Percentiles rank a stretch among this genome's conserved stretches.
Conservation (phyloP, 1,284 basidiomycete genomes). For the Mycosarcoma mackinlayi region DNA sequence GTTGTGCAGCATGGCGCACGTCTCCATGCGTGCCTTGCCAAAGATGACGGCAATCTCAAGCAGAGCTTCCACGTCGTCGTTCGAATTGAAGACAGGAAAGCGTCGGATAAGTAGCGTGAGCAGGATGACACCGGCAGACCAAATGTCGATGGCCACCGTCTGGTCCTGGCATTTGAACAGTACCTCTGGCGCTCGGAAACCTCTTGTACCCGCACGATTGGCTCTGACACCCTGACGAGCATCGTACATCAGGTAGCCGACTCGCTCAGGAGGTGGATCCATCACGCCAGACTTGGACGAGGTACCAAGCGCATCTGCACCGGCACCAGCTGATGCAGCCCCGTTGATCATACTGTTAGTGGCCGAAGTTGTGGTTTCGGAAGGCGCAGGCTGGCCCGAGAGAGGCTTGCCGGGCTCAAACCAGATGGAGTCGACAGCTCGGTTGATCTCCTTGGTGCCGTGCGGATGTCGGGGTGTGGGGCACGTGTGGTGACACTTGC, state of each 20-base stretch:
- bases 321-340: constrained; percentile 29
- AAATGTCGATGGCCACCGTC: constrained; percentile 91
- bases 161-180: constrained; percentile 94
- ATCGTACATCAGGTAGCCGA: constrained; percentile 64
- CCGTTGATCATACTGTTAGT: constrained; percentile 68
- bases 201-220: constrained; percentile 94
- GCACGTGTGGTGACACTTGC: constrained; percentile 65
- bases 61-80: constrained; percentile 92
- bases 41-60: constrained; percentile 93
- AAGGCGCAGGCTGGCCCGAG: constrained; percentile 20
- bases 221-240: constrained; percentile 82
- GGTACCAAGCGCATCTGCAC: constrained; percentile 69
- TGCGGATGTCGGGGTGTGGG: constrained; percentile 57
- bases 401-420: constrained; percentile 60
- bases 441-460: constrained; percentile 59
- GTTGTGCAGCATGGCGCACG: constrained; percentile 84
- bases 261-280: constrained; percentile 62
- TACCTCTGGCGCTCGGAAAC: constrained; percentile 97
- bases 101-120: constrained; percentile 91
- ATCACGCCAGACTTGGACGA: constrained; percentile 43
- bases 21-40: constrained; percentile 85
- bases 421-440: constrained; percentile 52
- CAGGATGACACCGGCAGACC: constrained; percentile 92
- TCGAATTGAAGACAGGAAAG: constrained; percentile 94
- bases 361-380: constrained; percentile 7